phyloP scores from a whole-genome alignment of 2,329 filamentous ascomycete genomes.

The Colletotrichum tanaceti region DNA sequence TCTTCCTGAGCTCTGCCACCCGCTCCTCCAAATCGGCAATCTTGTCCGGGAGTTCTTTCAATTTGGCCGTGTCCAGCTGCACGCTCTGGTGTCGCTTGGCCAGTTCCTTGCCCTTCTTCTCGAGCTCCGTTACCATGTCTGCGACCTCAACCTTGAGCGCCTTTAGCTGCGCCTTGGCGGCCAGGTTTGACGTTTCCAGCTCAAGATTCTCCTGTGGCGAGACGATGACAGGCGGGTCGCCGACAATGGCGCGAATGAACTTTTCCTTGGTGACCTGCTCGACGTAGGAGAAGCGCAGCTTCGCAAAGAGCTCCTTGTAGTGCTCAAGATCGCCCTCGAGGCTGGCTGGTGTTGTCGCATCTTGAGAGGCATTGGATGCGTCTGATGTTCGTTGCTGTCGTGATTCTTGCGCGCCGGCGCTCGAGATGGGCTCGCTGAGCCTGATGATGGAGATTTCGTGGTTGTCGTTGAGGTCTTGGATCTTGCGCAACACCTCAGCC shows the following conservation, averaged over 20 bases:
- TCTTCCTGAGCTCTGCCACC: slow-evolving; percentile 58
- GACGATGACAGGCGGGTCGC: slow-evolving; percentile 88
- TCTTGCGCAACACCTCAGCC: slow-evolving; percentile 57
- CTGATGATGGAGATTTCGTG: slow-evolving; percentile 79
- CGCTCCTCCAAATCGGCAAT: slow-evolving; percentile 61
- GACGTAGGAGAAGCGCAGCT: slow-evolving; percentile 95
- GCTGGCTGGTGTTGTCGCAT: slow-evolving; percentile 77
- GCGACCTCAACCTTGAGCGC: slow-evolving; percentile 83
- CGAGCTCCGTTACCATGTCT: slow-evolving; percentile 77
- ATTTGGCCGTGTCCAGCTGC: slow-evolving; percentile 58
- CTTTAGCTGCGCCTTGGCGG: slow-evolving; percentile 80
- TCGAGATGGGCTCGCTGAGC: slow-evolving; percentile 79
- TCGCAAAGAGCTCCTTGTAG: slow-evolving; percentile 95
- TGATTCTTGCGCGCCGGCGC: slow-evolving; percentile 55
- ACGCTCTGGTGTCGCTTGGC: slow-evolving; percentile 64
- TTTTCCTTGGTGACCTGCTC: slow-evolving; percentile 99
- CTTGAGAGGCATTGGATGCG: slow-evolving; percentile 72
- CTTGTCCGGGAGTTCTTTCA: slow-evolving; percentile 64
- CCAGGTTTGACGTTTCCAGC: slow-evolving; percentile 75
- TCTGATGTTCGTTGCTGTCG: slow-evolving; percentile 75
- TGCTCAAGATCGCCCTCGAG: slow-evolving; percentile 87
- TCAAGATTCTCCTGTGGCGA: slow-evolving; percentile 83
- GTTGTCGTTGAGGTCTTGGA: slow-evolving; percentile 65
- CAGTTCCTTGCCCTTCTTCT: slow-evolving; percentile 70
- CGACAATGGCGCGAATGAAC: slow-evolving; percentile 92